phyloP scores from a whole-genome alignment of 2,329 filamentous ascomycete genomes.

The Apiospora hydei region DNA sequence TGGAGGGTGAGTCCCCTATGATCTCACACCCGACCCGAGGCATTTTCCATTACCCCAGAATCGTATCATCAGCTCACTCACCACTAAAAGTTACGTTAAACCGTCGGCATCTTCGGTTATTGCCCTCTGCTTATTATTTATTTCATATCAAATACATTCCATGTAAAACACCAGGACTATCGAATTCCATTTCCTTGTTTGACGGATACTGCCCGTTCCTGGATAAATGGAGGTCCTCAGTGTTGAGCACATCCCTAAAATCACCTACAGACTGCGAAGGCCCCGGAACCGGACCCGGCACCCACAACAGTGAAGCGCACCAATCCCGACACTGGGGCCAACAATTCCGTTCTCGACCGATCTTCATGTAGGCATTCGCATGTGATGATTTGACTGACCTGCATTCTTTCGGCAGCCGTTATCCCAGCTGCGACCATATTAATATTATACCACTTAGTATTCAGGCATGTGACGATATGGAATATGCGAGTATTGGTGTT shows the following conservation, averaged over 20 bases:
- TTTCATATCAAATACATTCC: background rate
- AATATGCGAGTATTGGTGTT: background rate
- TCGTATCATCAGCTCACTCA: slow-evolving; percentile 10
- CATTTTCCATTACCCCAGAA: background rate
- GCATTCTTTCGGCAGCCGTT: background rate
- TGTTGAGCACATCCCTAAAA: background rate
- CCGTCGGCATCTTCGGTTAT: slow-evolving; percentile 15
- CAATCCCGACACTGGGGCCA: background rate
- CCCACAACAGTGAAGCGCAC: background rate
- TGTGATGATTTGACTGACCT: background rate
- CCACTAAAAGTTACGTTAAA: slow-evolving; percentile 7
- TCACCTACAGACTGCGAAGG: background rate
- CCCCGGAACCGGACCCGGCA: background rate
- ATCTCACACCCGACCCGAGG: slow-evolving; percentile 15
- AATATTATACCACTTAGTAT: background rate
- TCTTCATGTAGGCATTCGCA: background rate
- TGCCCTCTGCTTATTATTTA: background rate
- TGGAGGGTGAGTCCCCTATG: background rate
- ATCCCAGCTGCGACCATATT: background rate
- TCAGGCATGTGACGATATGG: background rate
- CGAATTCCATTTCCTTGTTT: background rate
- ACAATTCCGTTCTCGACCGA: background rate
- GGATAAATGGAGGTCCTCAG: background rate
- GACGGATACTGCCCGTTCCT: background rate
- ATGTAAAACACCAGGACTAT: background rate